Evolutionary conservation across 768 basidiomycete species (phyloP).

Genomic region (Leccinum olivaceopallidum): DNA sequence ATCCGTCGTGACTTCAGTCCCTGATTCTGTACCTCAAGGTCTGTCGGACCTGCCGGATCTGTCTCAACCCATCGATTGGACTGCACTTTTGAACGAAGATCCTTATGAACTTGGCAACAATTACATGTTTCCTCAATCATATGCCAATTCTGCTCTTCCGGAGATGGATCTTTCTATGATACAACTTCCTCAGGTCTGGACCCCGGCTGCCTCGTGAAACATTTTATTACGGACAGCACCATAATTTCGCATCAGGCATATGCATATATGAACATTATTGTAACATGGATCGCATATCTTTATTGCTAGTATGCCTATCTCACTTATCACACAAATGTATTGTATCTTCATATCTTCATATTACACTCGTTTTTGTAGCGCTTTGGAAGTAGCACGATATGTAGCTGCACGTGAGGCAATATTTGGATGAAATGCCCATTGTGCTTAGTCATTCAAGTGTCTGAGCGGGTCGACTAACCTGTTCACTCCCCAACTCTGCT

Average conservation of each 20-base stretch:
- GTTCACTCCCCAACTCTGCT: no score
- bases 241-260: background rate
- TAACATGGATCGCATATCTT: background rate
- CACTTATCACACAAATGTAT: background rate
- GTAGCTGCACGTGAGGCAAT: no score
- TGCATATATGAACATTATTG: background rate
- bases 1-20: background rate
- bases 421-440: no score
- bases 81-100: conserved; percentile 6
- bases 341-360: background rate
- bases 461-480: no score
- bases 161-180: conserved; percentile 13
- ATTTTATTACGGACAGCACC: background rate
- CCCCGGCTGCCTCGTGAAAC: background rate
- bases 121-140: background rate
- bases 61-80: conserved; percentile 18
- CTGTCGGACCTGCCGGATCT: background rate
- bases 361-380: background rate
- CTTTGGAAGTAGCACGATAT: no score
- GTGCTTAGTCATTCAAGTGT: no score
- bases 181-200: conserved; percentile 7
- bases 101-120: background rate
- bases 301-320: background rate
- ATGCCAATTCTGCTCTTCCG: background rate
- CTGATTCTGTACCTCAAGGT: background rate